Evolutionary conservation across 2,329 filamentous ascomycete species (phyloP).

Genomic region (Leptodontidium sp.): DNA sequence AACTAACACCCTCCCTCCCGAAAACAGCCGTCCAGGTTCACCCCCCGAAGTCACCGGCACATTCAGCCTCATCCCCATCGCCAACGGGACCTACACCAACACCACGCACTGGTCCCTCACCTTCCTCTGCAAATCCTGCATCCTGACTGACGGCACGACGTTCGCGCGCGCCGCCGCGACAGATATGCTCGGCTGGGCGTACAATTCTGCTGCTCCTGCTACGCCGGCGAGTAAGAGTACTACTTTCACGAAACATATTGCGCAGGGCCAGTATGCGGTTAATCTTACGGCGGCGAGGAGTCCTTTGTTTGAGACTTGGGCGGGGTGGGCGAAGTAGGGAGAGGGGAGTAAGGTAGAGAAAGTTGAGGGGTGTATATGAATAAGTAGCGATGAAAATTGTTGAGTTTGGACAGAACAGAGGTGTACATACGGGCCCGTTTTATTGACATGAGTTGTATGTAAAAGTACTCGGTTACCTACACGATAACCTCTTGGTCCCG

Average conservation of each 20-base stretch:
- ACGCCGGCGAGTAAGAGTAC: constrained; percentile 25
- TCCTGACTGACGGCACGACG: constrained; percentile 48
- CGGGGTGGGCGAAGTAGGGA: constrained; percentile 20
- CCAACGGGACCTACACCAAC: constrained; percentile 61
- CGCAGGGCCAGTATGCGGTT: constrained; percentile 27
- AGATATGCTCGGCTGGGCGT: constrained; percentile 31
- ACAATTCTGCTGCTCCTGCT: constrained; percentile 24
- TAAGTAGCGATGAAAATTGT: too few species aligned
- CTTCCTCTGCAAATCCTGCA: constrained; percentile 59
- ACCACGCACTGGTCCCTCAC: constrained; percentile 61
- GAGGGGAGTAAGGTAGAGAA: too few species aligned
- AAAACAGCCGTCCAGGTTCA: background rate
- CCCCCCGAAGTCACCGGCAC: constrained; percentile 48
- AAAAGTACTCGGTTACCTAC: background rate
- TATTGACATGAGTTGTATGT: background rate
- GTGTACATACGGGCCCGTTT: background rate
- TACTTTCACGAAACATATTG: constrained; percentile 28
- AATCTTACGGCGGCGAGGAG: constrained; percentile 26
- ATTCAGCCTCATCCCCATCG: constrained; percentile 56
- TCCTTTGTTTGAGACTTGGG: constrained; percentile 29
- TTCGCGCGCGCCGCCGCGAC: constrained; percentile 35
- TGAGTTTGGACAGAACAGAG: background rate
- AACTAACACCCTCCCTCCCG: constrained; percentile 50
- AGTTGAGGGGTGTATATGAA: too few species aligned
- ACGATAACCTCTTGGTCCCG: too few species aligned